Evolutionary conservation across 306 rosid species (phyloP).

Genomic region (Sindora glabra): DNA sequence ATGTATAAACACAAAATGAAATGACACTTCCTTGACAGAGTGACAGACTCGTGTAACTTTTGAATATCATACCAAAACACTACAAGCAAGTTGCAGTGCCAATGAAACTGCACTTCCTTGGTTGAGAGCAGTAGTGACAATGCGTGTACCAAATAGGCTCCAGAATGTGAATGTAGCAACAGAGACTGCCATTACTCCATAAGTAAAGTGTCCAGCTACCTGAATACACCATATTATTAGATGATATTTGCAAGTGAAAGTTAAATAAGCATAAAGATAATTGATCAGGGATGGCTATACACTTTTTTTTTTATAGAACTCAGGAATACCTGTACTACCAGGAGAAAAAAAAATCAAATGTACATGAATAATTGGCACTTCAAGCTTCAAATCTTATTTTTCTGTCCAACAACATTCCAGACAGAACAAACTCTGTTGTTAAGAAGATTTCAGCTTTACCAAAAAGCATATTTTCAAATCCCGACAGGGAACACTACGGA

Average conservation of each 20-base stretch:
- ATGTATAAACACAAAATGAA: background rate
- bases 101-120: conserved; percentile 81
- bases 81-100: conserved; percentile 96
- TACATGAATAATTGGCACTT: background rate
- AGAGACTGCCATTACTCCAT: conserved; percentile 91
- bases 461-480: background rate
- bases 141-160: conserved; percentile 62
- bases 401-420: too few relatives aligned
- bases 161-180: conserved; percentile 78
- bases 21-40: conserved; percentile 4
- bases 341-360: background rate
- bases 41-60: background rate
- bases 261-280: background rate
- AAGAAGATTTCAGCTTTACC: background rate
- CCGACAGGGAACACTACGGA: background rate
- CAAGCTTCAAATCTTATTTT: too few relatives aligned
- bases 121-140: conserved; percentile 55
- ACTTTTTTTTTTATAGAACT: too few relatives aligned
- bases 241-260: background rate
- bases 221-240: conserved; percentile 23
- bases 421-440: background rate
- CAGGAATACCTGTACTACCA: background rate
- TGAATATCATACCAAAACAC: conserved; percentile 73
- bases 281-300: background rate
- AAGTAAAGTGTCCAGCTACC: conserved; percentile 96